phyloP scores from a whole-genome alignment of 352 stramenopile genomes.

The Globisporangium polare region DNA sequence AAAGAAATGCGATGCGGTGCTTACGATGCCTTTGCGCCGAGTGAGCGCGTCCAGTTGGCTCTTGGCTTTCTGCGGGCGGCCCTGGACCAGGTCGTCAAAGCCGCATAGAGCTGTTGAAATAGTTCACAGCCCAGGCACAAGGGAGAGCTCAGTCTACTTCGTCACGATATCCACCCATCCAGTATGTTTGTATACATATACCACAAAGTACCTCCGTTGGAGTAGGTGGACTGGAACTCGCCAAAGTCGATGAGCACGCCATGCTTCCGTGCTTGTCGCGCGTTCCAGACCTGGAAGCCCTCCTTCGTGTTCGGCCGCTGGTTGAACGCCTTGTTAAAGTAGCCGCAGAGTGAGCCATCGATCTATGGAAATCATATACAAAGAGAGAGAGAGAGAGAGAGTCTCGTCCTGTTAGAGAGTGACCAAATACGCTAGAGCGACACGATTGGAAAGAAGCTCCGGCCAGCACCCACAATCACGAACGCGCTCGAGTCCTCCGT shows the following conservation, averaged over 20 bases:
- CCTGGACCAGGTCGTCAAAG: constrained; percentile 45
- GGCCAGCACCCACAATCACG: constrained; percentile 33
- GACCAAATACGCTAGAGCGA: not conserved
- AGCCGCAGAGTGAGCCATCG: constrained; percentile 65
- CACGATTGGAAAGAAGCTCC: not conserved
- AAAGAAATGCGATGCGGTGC: not conserved
- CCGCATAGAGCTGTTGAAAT: constrained; percentile 39
- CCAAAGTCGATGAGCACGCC: constrained; percentile 64
- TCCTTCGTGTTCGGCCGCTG: constrained; percentile 33
- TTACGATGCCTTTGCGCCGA: constrained; percentile 37
- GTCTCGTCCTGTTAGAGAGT: not conserved
- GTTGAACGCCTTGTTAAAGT: constrained; percentile 59
- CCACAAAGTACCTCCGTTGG: constrained; percentile 29
- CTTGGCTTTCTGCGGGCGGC: not conserved
- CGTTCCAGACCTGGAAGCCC: constrained; percentile 49
- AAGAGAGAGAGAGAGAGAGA: no score
- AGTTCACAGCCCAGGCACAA: not conserved
- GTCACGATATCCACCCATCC: not conserved
- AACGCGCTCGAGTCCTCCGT: constrained; percentile 31
- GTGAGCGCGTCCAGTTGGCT: not conserved
- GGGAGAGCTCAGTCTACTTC: not conserved
- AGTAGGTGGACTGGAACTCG: constrained; percentile 55
- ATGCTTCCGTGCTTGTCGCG: constrained; percentile 30
- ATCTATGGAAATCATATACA: constrained; percentile 23
- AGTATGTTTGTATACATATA: not conserved